Percentiles rank a stretch among this genome's conserved stretches.
phyloP scores from a whole-genome alignment of 805 yeast genomes.

The Cyberlindnera americana region DNA sequence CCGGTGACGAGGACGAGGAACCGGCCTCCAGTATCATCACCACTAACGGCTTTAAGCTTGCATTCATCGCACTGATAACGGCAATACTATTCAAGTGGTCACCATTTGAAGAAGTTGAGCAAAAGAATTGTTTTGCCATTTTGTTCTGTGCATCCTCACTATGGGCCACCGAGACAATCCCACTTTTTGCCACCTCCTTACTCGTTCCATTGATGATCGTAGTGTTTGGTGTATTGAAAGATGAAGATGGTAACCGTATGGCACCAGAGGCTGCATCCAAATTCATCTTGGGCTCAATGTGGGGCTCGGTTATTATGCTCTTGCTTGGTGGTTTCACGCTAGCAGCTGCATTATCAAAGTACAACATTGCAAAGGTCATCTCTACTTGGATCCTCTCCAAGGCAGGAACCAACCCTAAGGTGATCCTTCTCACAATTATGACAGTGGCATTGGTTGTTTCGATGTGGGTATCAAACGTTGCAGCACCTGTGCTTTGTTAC shows the following conservation, averaged over 20 bases:
- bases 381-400: constrained; percentile 77
- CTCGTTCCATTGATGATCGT: constrained; percentile 81
- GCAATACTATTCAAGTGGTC: constrained; percentile 40
- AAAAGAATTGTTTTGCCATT: constrained; percentile 81
- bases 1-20: constrained; percentile 29
- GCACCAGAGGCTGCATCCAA: constrained; percentile 66
- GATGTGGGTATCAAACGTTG: constrained; percentile 97
- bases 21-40: constrained; percentile 22
- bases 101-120: constrained; percentile 54
- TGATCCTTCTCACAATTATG: constrained; percentile 78
- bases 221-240: constrained; percentile 61
- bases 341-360: constrained; percentile 92
- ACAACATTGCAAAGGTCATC: constrained; percentile 79
- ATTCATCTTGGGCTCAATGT: constrained; percentile 82
- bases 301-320: constrained; percentile 91
- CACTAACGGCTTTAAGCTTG: constrained; percentile 42
- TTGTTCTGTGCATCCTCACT: constrained; percentile 75
- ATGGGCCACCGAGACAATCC: constrained; percentile 96
- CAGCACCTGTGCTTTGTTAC: constrained; percentile 91
- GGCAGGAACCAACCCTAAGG: constrained; percentile 84
- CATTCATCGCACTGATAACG: constrained; percentile 47
- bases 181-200: constrained; percentile 84
- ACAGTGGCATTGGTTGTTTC: constrained; percentile 78
- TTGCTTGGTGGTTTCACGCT: constrained; percentile 90
- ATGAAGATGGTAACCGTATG: constrained; percentile 50